phyloP scores from a whole-genome alignment of 1,139 yeast genomes.

The Suhomyces bribrorum region DNA sequence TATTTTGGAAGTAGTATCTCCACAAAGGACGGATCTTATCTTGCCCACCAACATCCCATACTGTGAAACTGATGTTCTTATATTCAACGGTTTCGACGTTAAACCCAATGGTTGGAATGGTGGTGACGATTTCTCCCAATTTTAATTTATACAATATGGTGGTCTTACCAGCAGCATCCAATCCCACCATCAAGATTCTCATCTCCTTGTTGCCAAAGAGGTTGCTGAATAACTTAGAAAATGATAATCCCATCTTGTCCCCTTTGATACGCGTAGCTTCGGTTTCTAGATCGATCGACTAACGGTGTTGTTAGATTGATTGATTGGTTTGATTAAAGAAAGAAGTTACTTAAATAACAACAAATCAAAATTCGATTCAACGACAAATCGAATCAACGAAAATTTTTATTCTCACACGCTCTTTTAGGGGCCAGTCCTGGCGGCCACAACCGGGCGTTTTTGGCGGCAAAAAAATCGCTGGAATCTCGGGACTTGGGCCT shows the following conservation, averaged over 20 bases:
- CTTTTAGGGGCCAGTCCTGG: slow-evolving; percentile 6
- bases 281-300: slow-evolving; percentile 7
- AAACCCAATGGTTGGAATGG: slow-evolving; percentile 93
- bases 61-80: slow-evolving; percentile 91
- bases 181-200: slow-evolving; percentile 94
- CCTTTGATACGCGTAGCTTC: slow-evolving; percentile 7
- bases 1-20: slow-evolving; percentile 95
- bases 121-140: slow-evolving; percentile 90
- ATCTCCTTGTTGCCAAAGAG: slow-evolving; percentile 80
- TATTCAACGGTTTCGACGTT: slow-evolving; percentile 93
- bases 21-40: slow-evolving; percentile 93
- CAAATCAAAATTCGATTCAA: slow-evolving; percentile 14
- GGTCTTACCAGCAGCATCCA: slow-evolving; percentile 91
- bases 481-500: no score
- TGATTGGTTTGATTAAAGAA: slow-evolving; percentile 12
- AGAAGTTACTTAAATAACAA: slow-evolving; percentile 14
- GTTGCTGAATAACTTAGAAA: slow-evolving; percentile 86
- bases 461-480: neutral
- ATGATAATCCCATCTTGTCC: slow-evolving; percentile 73
- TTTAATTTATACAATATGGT: slow-evolving; percentile 87
- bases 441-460: neutral
- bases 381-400: slow-evolving; percentile 12
- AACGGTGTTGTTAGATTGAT: slow-evolving; percentile 10
- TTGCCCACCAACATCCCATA: slow-evolving; percentile 98
- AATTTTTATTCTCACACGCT: slow-evolving; percentile 14